Base-by-base conservation (phyloP, 495 filamentous ascomycete genomes). In the Penicillium mononematosum region DNA sequence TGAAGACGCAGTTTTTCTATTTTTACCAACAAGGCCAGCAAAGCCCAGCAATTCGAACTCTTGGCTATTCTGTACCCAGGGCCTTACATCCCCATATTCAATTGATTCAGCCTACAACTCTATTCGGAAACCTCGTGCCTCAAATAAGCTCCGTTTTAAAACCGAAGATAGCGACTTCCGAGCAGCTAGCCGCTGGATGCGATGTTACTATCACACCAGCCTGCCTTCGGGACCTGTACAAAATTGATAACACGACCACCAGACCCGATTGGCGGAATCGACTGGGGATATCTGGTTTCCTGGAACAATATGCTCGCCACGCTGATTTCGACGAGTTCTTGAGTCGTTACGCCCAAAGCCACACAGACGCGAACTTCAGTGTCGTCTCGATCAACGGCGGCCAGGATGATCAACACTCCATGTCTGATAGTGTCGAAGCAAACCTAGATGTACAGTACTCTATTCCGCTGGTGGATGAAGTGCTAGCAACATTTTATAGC, bases 391-490 rank as follows among this genome's bases (percentile, higher is more conserved):
- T 90, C 52, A 85, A 88, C 62, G 84, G 81, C 42, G 85, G 78
- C 17, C 64, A 74, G 8, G 83, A 85, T 55, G 69, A 75, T 0
- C 81, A 88, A 53, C 47, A 72, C 34, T 73, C 71, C 10, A 34
- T 53, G 1, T 17, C 20, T 22, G 50, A 57, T 12, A 75, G 74
- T 42, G 58, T 65, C 0, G 90, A 94, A 67, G 88, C 88, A 36
- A 88, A 85, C 49, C 74, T 92, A 17, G 88, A 90, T 58, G 76
- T 90, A 2, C 84, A 92, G 59, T 91, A 90, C 59, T 80, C 84
- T 39, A 66, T 88, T 29, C 71, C 81, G 0, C 65, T 92, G 43
- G 82, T 78, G 12, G 82, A 85, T 55, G 81, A 84, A 17, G 69
- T 84, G 5, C 69, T 82, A 11, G 75, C 81, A 11, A 80, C 77